Percentiles rank a stretch among this genome's conserved stretches.
These are phyloP conservation scores for Rosellinia necatrix DNA, from an alignment of 2,329 filamentous ascomycete species.

Conservation along the genomic window DNA sequence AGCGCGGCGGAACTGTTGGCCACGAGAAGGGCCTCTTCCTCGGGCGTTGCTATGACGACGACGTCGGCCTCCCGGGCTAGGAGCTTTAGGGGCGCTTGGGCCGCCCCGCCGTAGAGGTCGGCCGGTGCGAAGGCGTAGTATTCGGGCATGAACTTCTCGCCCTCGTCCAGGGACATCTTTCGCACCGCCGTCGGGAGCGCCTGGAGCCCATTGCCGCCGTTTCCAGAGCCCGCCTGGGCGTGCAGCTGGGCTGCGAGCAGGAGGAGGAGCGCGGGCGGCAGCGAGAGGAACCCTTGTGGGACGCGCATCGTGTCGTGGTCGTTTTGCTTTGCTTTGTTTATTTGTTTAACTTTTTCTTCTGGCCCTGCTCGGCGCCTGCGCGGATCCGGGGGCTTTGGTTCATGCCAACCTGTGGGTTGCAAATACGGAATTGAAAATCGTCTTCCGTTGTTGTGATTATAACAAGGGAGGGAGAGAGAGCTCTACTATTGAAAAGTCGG, in stretches of 20 bases:
- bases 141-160: conserved; percentile 74
- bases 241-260: conserved; percentile 48
- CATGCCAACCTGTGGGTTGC: background rate
- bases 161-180: conserved; percentile 72
- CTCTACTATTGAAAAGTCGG: background rate
- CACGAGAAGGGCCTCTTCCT: conserved; percentile 38
- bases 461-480: background rate
- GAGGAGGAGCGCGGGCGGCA: conserved; percentile 42
- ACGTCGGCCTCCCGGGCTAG: conserved; percentile 39
- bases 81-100: conserved; percentile 29
- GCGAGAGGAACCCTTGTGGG: conserved; percentile 19
- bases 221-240: conserved; percentile 28
- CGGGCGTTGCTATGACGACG: conserved; percentile 26
- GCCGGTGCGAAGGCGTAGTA: conserved; percentile 59
- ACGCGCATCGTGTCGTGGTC: conserved; percentile 16
- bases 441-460: background rate
- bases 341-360: too few relatives aligned
- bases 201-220: conserved; percentile 28
- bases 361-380: too few relatives aligned
- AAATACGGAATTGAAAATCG: background rate
- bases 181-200: conserved; percentile 64
- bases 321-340: background rate
- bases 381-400: background rate
- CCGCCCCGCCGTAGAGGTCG: conserved; percentile 13
- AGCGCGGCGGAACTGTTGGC: conserved; percentile 43